Conservation (phyloP, 768 basidiomycete genomes). For the Paxillus ammoniavirescens region DNA sequence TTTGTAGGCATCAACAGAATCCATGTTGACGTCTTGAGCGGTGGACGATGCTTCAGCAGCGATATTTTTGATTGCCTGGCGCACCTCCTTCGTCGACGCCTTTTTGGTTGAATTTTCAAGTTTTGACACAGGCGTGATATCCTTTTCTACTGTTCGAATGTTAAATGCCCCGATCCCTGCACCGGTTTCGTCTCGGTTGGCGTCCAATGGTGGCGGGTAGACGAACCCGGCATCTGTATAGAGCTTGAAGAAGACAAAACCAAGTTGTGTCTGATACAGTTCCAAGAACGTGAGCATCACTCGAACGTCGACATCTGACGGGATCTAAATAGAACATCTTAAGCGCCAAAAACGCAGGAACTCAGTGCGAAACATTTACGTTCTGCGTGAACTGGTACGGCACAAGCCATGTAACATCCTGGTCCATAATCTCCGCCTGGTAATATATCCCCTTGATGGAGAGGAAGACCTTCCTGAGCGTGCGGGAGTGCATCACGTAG, state of each 20-base stretch:
- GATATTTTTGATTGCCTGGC: slow-evolving; percentile 49
- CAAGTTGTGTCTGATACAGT: slow-evolving; percentile 93
- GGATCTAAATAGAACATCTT: slow-evolving; percentile 55
- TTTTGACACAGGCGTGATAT: slow-evolving; percentile 17
- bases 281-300: slow-evolving; percentile 99
- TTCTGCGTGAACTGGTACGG: slow-evolving; percentile 97
- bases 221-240: slow-evolving; percentile 91
- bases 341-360: slow-evolving; percentile 2
- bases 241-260: slow-evolving; percentile 97
- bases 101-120: slow-evolving; percentile 25
- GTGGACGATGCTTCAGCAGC: slow-evolving; percentile 15
- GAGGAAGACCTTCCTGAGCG: slow-evolving; percentile 88
- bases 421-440: slow-evolving; percentile 92
- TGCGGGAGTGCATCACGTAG: slow-evolving; percentile 84
- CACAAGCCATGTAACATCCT: slow-evolving; percentile 92
- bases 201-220: slow-evolving; percentile 93
- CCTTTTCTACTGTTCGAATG: slow-evolving; percentile 51
- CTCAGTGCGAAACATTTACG: slow-evolving; percentile 42
- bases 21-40: slow-evolving; percentile 40
- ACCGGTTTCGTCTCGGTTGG: slow-evolving; percentile 74
- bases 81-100: slow-evolving; percentile 56
- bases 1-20: slow-evolving; percentile 30
- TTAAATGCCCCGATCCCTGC: slow-evolving; percentile 89
- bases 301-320: slow-evolving; percentile 92
- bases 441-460: slow-evolving; percentile 99